Conservation (phyloP, 768 basidiomycete species). For the Russula sp. region DNA sequence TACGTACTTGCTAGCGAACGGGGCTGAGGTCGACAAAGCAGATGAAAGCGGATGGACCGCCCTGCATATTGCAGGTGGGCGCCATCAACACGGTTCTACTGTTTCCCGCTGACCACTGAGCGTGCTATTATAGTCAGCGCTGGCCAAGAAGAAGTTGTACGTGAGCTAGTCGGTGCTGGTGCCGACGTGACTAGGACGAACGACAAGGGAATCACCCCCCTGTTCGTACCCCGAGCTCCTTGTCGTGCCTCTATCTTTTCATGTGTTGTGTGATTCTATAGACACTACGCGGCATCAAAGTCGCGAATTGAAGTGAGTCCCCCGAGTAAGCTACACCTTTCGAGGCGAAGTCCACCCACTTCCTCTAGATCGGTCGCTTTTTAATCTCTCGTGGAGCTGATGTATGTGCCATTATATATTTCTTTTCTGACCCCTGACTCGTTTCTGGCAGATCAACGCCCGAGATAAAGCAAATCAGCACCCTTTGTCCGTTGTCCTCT, state of each 20-base stretch:
- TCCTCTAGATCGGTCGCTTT: conserved; percentile 73
- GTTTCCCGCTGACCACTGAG: background rate
- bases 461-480: conserved; percentile 90
- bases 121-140: conserved; percentile 56
- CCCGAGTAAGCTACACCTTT: background rate
- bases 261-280: conserved; percentile 31
- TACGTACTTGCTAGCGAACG: conserved; percentile 62
- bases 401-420: conserved; percentile 45
- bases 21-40: conserved; percentile 58
- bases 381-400: conserved; percentile 87
- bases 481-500: conserved; percentile 57
- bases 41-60: conserved; percentile 74
- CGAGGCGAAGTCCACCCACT: background rate
- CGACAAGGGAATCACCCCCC: conserved; percentile 74
- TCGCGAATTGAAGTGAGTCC: conserved; percentile 66
- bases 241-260: background rate
- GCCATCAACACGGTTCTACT: background rate
- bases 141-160: conserved; percentile 68
- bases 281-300: conserved; percentile 92
- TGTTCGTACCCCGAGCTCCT: conserved; percentile 47
- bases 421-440: conserved; percentile 30
- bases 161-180: conserved; percentile 74
- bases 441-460: conserved; percentile 72
- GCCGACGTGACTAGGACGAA: conserved; percentile 78
- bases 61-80: conserved; percentile 69